Conservation (phyloP, 1,284 basidiomycete genomes). For the Serendipita sp. region DNA sequence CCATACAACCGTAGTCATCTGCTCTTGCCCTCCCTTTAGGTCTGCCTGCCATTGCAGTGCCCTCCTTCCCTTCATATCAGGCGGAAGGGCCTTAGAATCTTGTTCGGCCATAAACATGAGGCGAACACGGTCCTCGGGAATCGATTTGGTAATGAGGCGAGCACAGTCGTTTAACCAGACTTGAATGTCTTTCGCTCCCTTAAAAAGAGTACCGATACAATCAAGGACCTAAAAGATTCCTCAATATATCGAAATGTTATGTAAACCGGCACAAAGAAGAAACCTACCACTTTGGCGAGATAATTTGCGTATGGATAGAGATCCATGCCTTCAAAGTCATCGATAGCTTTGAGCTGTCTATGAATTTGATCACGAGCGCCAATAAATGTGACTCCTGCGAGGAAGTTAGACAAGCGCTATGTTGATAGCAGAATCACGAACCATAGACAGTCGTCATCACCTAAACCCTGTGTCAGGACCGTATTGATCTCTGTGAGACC, state of each 20-base stretch:
- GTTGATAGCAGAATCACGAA: constrained; percentile 9
- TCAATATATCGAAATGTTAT: not conserved
- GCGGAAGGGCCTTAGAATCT: constrained; percentile 12
- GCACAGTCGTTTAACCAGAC: constrained; percentile 79
- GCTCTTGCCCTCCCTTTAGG: constrained; percentile 56
- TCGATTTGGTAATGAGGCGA: constrained; percentile 75
- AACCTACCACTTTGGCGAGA: constrained; percentile 56
- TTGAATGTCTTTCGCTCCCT: constrained; percentile 83
- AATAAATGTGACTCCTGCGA: constrained; percentile 64
- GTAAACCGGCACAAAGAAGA: not conserved
- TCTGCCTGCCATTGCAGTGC: constrained; percentile 15
- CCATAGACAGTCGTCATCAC: constrained; percentile 99
- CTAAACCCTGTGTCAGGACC: constrained; percentile 20
- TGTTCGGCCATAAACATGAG: constrained; percentile 29
- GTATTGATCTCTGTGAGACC: constrained; percentile 4
- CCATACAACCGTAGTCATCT: constrained; percentile 96
- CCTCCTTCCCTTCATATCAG: constrained; percentile 10
- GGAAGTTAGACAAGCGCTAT: not conserved
- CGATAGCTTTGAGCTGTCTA: constrained; percentile 69
- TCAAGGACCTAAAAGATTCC: constrained; percentile 38
- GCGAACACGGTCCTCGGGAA: constrained; percentile 61
- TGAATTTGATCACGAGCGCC: constrained; percentile 94
- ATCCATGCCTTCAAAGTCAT: constrained; percentile 59
- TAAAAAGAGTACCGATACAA: constrained; percentile 87
- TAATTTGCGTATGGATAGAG: constrained; percentile 71